phyloP scores from a whole-genome alignment of 2,329 filamentous ascomycete genomes.

The Seiridium unicorne region DNA sequence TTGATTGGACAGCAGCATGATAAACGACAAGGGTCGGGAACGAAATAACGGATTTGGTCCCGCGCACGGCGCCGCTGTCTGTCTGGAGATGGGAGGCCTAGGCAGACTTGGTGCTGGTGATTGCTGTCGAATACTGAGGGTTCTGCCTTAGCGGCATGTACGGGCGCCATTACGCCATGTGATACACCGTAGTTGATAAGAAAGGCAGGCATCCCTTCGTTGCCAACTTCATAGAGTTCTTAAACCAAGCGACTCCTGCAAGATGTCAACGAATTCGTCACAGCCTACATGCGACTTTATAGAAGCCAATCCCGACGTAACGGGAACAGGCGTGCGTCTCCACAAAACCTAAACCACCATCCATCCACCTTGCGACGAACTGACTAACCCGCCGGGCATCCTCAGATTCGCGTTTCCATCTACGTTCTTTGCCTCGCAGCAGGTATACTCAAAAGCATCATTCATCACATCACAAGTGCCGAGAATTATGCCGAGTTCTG shows the following conservation, averaged over 20 bases:
- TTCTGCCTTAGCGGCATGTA: not conserved
- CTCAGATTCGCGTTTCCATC: constrained; percentile 11
- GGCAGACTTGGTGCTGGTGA: not conserved
- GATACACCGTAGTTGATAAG: too few relatives aligned
- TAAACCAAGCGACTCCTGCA: too few relatives aligned
- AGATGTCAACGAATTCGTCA: not conserved
- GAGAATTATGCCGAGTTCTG: constrained; percentile 18
- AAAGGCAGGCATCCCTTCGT: too few relatives aligned
- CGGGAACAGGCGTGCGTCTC: constrained; percentile 7
- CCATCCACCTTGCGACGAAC: not conserved
- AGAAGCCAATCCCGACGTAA: constrained; percentile 38
- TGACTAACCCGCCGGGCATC: not conserved
- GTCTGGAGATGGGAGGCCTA: not conserved
- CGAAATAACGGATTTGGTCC: not conserved
- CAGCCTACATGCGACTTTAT: not conserved
- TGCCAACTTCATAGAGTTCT: too few relatives aligned
- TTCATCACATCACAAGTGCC: constrained; percentile 28
- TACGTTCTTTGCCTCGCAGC: constrained; percentile 10
- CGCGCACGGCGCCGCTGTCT: not conserved
- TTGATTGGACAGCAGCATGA: not conserved
- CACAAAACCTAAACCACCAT: not conserved
- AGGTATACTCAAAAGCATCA: constrained; percentile 7
- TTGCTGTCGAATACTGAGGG: not conserved
- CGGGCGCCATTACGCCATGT: too few relatives aligned
- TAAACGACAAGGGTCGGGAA: not conserved